These are phyloP conservation scores for Naumovozyma baii DNA, from an alignment of 805 yeast species.

Conservation along the genomic window DNA sequence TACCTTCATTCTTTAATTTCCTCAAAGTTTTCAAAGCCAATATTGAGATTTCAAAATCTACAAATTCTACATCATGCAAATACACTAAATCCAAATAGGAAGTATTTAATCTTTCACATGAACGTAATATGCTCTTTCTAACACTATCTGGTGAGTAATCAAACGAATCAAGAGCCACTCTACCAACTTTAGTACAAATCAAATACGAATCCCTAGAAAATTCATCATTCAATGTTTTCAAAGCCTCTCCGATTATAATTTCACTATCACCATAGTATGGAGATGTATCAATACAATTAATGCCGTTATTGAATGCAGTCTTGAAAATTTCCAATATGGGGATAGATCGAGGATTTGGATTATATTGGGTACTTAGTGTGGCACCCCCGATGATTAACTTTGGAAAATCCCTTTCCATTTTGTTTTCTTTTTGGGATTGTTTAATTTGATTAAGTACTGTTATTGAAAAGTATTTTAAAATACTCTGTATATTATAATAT, in stretches of 20 bases:
- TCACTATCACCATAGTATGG: slow-evolving; percentile 93
- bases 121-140: slow-evolving; percentile 52
- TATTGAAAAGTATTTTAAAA: too few relatives aligned
- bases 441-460: too few relatives aligned
- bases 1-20: slow-evolving; percentile 52
- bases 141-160: slow-evolving; percentile 62
- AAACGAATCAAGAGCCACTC: slow-evolving; percentile 57
- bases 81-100: slow-evolving; percentile 70
- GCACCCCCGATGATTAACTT: slow-evolving; percentile 69
- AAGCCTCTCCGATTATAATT: slow-evolving; percentile 56
- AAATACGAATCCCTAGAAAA: slow-evolving; percentile 52
- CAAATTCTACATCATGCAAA: slow-evolving; percentile 85
- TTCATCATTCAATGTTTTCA: slow-evolving; percentile 32
- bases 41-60: slow-evolving; percentile 40
- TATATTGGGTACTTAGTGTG: slow-evolving; percentile 72
- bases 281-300: slow-evolving; percentile 78
- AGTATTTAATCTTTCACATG: slow-evolving; percentile 57
- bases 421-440: neutral
- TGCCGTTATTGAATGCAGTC: slow-evolving; percentile 55
- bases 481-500: too few relatives aligned
- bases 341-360: slow-evolving; percentile 51
- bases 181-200: slow-evolving; percentile 80
- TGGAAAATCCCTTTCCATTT: neutral
- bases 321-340: slow-evolving; percentile 50
- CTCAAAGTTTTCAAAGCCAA: slow-evolving; percentile 57